Evolutionary conservation across 208 protist genomes (phyloP), one percentile per base, ranked within the genome.

Genomic region (Angomonas desouzai): DNA sequence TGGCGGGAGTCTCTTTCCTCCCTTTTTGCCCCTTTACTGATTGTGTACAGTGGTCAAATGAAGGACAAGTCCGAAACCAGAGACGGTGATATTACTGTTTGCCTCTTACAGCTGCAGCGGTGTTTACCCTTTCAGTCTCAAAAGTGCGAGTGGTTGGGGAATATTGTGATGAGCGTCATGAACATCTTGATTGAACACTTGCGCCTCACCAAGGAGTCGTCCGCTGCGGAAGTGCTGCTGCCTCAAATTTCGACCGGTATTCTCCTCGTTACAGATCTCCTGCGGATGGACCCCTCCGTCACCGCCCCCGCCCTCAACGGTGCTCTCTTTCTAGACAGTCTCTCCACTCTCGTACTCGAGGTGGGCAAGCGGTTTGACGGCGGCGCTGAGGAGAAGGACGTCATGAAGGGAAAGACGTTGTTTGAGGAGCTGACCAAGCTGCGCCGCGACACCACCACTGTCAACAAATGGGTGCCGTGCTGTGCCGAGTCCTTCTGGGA

Each of bases 101-200:
- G 9, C 25, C 32, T 61, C 10, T 61, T 61, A 3, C 28, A 40
- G 10, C 22, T 61, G 20, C 56, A 33, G 34, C 30, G 34, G 7
- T 32, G 38, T 43, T 22, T 61, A 40, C 56, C 56, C 1, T 61
- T 34, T 34, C 33, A 40, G 32, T 20, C 20, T 16, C 22, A 43
- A 13, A 61, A 61, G 34, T 40, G 56, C 20, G 56, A 61, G 56
- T 61, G 56, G 56, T 27, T 61, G 13, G 32, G 56, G 18, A 48
- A 47, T 43, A 47, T 61, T n/a, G 56, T 61, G 32, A 22, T 61
- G 34, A 48, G 56, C 25, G 56, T 43, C 33, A 47, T 48, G 56
- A 34, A 40, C 22, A 22, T 61, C 4, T 18, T 61, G 30, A 29
- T 48, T 20, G 56, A 40, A 3, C 56, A 28, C 20, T 22, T 48